Evolutionary conservation across 2,329 filamentous ascomycete genomes (phyloP).

Genomic region (Aspergillaceae sp.): DNA sequence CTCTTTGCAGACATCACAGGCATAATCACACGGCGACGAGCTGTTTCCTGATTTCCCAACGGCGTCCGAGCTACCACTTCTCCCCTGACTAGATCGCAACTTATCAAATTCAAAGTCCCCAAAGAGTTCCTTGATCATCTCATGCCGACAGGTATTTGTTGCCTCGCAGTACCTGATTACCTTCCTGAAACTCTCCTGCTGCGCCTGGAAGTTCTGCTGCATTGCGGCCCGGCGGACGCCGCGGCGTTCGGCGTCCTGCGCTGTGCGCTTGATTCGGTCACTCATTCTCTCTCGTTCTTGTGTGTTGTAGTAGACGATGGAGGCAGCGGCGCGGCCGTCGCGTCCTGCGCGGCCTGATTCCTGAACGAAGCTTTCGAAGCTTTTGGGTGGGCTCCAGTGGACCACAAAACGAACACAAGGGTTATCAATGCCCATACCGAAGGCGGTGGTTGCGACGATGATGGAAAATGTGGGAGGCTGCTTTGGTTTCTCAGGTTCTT

Average conservation of each 20-base stretch:
- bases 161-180: conserved; percentile 77
- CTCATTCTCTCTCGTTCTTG: conserved; percentile 73
- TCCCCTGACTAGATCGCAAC: conserved; percentile 15
- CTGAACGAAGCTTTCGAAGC: conserved; percentile 93
- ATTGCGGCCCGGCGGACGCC: conserved; percentile 31
- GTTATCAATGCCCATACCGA: conserved; percentile 98
- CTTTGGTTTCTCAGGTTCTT: conserved; percentile 9
- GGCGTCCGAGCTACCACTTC: neutral
- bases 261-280: conserved; percentile 41
- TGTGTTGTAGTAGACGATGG: conserved; percentile 82
- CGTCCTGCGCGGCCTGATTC: conserved; percentile 86
- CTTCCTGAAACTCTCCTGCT: conserved; percentile 55
- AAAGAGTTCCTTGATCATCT: conserved; percentile 67
- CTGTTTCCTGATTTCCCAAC: neutral
- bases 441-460: conserved; percentile 90
- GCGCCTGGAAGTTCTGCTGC: conserved; percentile 31
- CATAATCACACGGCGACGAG: conserved; percentile 57
- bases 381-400: conserved; percentile 89
- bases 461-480: conserved; percentile 64
- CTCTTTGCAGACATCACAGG: conserved; percentile 73
- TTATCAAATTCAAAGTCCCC: conserved; percentile 47
- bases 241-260: conserved; percentile 27
- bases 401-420: conserved; percentile 89
- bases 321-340: conserved; percentile 78
- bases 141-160: conserved; percentile 64